A percentile compares a stretch with the other conserved stretches of the same genome.
Conservation (phyloP, 2,329 filamentous ascomycete species). For the Dactylellina sp. region DNA sequence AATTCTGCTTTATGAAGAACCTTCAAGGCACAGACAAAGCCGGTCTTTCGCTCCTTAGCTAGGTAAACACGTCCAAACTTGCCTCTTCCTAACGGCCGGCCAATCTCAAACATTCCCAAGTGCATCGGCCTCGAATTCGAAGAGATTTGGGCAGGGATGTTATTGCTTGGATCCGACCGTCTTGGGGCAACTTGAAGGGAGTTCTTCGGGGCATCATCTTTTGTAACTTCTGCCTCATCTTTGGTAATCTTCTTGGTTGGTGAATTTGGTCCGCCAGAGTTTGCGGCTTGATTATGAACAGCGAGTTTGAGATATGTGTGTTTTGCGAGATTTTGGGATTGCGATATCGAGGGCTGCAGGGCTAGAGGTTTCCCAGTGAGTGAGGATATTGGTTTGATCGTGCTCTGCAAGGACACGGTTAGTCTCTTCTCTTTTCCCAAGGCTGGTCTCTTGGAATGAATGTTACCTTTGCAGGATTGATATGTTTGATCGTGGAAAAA, state of each 20-base stretch:
- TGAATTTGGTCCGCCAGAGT: slow-evolving; percentile 26
- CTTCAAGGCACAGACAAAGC: slow-evolving; percentile 87
- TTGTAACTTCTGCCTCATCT: slow-evolving; percentile 22
- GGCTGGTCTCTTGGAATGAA: not conserved
- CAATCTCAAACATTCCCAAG: slow-evolving; percentile 94
- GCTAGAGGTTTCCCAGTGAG: slow-evolving; percentile 61
- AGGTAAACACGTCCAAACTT: slow-evolving; percentile 90
- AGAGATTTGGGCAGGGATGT: slow-evolving; percentile 53
- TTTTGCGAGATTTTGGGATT: slow-evolving; percentile 55
- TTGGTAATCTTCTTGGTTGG: slow-evolving; percentile 42
- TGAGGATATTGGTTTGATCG: slow-evolving; percentile 51
- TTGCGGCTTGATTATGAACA: slow-evolving; percentile 60
- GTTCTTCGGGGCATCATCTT: slow-evolving; percentile 47
- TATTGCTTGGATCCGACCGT: slow-evolving; percentile 54
- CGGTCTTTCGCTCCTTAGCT: slow-evolving; percentile 79
- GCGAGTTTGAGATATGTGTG: slow-evolving; percentile 61
- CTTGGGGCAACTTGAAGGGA: slow-evolving; percentile 52
- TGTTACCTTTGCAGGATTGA: slow-evolving; percentile 56
- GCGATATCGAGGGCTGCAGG: slow-evolving; percentile 59
- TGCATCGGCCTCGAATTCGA: slow-evolving; percentile 72
- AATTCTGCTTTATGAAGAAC: slow-evolving; percentile 87
- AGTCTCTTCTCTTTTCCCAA: slow-evolving; percentile 13
- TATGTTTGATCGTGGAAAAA: slow-evolving; percentile 46
- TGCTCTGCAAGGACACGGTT: slow-evolving; percentile 41
- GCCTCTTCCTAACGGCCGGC: slow-evolving; percentile 84